A percentile compares a stretch with the other conserved stretches of the same genome.
Conservation (phyloP, 148 eudicot genomes). For the Persicaria tinctoria region DNA sequence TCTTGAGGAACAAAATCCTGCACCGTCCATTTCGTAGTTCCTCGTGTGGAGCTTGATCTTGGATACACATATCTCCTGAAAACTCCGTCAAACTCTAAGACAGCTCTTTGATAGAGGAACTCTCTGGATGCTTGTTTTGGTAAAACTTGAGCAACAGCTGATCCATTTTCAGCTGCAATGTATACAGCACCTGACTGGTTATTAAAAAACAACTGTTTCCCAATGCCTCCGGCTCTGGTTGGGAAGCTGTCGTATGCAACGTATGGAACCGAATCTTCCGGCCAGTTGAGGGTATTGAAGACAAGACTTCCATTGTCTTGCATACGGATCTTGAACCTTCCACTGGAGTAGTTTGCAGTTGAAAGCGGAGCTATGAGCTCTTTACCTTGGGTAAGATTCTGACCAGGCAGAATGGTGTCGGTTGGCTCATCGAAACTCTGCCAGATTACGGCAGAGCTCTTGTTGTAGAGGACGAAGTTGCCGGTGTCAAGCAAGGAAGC, state of each 20-base stretch:
- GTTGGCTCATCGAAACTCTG: slow-evolving; percentile 17
- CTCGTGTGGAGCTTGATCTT: slow-evolving; percentile 2
- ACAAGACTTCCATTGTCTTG: slow-evolving; percentile 15
- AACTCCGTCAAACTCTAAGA: slow-evolving; percentile 17
- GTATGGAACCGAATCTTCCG: neutral
- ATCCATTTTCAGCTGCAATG: slow-evolving; percentile 8
- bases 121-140: neutral
- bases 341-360: slow-evolving; percentile 4
- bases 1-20: neutral
- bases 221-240: neutral
- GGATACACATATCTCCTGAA: slow-evolving; percentile 14
- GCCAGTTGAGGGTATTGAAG: slow-evolving; percentile 10
- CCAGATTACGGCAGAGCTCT: neutral
- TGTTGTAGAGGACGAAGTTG: neutral
- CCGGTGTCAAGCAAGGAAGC: slow-evolving; percentile 4
- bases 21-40: slow-evolving; percentile 4
- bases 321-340: slow-evolving; percentile 13
- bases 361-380: neutral
- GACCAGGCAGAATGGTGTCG: slow-evolving; percentile 16
- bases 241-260: neutral
- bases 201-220: slow-evolving; percentile 9
- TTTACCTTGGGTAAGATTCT: slow-evolving; percentile 1
- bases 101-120: slow-evolving; percentile 8
- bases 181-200: neutral
- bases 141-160: neutral